Conservation (phyloP, 108 stramenopile species). For the Nitzschia sp. region DNA sequence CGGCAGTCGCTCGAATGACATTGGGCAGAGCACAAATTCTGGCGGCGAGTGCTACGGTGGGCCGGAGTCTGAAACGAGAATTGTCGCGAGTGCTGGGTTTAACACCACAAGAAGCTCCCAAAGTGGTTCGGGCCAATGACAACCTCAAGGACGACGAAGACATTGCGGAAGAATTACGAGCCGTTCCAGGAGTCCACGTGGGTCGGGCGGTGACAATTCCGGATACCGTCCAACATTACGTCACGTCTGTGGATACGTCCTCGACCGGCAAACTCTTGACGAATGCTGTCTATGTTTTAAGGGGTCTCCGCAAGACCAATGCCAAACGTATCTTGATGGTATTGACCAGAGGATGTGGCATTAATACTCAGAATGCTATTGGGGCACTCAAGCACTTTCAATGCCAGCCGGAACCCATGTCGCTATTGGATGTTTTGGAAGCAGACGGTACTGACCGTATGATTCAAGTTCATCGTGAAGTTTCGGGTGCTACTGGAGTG, state of each 20-base stretch:
- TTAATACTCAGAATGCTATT: conserved; percentile 71
- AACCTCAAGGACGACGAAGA: conserved; percentile 30
- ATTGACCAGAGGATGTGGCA: conserved; percentile 71
- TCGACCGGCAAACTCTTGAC: conserved; percentile 74
- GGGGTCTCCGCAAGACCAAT: conserved; percentile 24
- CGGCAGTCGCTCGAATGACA: conserved; percentile 69
- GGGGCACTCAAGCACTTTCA: conserved; percentile 86
- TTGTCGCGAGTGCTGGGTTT: conserved; percentile 84
- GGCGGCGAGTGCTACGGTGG: conserved; percentile 93
- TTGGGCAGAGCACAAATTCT: conserved; percentile 79
- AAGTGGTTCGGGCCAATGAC: conserved; percentile 59
- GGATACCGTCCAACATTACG: conserved; percentile 70
- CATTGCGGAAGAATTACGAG: conserved; percentile 3
- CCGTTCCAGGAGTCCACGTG: conserved; percentile 37
- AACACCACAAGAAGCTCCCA: conserved; percentile 75
- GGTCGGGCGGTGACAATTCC: conserved; percentile 84
- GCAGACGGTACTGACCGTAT: conserved; percentile 76
- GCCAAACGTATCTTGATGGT: conserved; percentile 65
- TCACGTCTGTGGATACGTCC: conserved; percentile 59
- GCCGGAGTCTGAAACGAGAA: conserved; percentile 88
- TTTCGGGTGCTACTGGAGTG: conserved; percentile 78
- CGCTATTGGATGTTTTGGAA: conserved; percentile 75
- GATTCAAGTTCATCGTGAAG: conserved; percentile 74
- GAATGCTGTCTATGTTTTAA: conserved; percentile 62
- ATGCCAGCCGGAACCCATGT: conserved; percentile 72